Evolutionary conservation across 2,329 filamentous ascomycete species (phyloP), one percentile per base, ranked within the genome.

Genomic region (Ceratocystis cubensis): DNA sequence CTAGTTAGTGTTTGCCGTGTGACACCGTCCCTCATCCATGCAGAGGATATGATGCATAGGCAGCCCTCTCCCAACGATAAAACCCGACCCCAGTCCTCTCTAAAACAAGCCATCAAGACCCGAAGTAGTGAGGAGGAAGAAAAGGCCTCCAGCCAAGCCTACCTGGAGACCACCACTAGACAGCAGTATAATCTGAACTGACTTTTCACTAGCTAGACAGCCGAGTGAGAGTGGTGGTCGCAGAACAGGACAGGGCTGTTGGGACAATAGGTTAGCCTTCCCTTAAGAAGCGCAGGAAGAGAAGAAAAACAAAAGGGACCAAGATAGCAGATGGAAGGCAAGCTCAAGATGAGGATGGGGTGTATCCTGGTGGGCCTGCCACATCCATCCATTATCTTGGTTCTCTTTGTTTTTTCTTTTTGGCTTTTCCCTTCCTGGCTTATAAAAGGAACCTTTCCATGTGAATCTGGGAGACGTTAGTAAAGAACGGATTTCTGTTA

Each of bases 81-180:
- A 41, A 8, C 22, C 13, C 13, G 17, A 63, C 17, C 20, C 22
- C 17, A 5, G 45, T 59, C 68, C 67, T 69, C 69, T 69, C 68
- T 64, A 53, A 64, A 61, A 30, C 65, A 50, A 62, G 44, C 33
- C 69, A 65, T 69, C 56, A 70, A 70, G 69, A 41, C 57, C 50
- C 45, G 63, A 66, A 59, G 17, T 48, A 67, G 65, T 70, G 69
- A 70, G 67, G 67, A 69, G 68, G 67, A 66, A 66, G 61, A 67
- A 57, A 53, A 48, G 61, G 59, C 56, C 56, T 59, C 56, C 56
- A 59, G n/a, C 56, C 56, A 30, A 37, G 30, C 30, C 61, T 30
- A 30, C 22, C 17, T n/a, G 30, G 20, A 15, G 41, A 33, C n/a
- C 50, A 28, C 46, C 6, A 37, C 48, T 33, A 33, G 46, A 44